Evolutionary conservation across 1,284 basidiomycete species (phyloP), one percentile per base, ranked within the genome.

Genomic region (Pseudozyma tsukubaensis): DNA sequence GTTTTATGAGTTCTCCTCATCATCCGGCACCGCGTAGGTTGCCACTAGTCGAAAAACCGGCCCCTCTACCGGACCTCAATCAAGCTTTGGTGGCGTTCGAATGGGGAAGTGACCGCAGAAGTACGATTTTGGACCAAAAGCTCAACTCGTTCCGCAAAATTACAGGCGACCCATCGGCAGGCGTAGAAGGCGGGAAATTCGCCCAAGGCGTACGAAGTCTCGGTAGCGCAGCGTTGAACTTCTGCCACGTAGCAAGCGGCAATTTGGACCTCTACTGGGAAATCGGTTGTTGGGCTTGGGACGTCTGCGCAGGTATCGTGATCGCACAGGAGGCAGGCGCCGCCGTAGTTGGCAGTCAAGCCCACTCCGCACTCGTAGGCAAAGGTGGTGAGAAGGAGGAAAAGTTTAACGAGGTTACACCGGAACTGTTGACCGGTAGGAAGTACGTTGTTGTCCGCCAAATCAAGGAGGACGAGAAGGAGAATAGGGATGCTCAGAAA

Each of bases 11-110:
- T 8, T 60, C 59, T 6, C 77, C 81, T 3, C 67, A 77, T 43
- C 51, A 71, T 36, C 89, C 70, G 77, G 87, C 73, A 87, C 87
- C 44, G 86, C 60, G 86, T 11, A 84, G 86, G n/a, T 86, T 91
- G 24, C 92, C 90, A 45, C 87, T 96, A 11, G 68, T 96, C 11
- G 64, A 77, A 10, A 58, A 80, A 16, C 93, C 94, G 0, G 86
- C 92, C 32, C 87, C 89, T 9, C 89, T 92, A 7, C 90, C 91
- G 51, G 90, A 90, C 11, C 89, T 97, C 12, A 90, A 90, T 29
- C 90, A 93, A 80, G 94, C 93, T 5, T 88, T 94, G 34, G 88
- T 97, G 43, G 94, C 90, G 4, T 88, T 95, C 54, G 95, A 98
- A 86, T 97, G 94, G 91, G 95, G 95, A 32, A 92, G 91, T 1